phyloP scores from a whole-genome alignment of 2,329 filamentous ascomycete genomes.

The Colletotrichum magnum region DNA sequence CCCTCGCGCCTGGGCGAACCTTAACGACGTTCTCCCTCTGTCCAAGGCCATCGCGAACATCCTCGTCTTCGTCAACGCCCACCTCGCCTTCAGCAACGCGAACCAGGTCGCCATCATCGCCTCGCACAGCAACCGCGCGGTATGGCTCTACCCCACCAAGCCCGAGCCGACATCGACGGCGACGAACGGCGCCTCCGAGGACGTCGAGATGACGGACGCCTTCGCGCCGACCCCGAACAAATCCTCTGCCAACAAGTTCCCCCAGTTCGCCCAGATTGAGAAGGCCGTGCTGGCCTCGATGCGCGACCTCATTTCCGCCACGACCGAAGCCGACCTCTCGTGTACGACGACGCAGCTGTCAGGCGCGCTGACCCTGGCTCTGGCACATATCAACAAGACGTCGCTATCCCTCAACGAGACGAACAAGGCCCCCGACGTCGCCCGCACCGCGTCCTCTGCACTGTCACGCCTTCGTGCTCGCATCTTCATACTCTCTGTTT shows the following conservation, averaged over 20 bases:
- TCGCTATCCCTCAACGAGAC: conserved; percentile 75
- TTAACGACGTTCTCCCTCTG: conserved; percentile 81
- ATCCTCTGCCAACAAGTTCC: conserved; percentile 86
- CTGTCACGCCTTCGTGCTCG: conserved; percentile 77
- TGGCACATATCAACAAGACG: conserved; percentile 91
- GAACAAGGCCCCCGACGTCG: conserved; percentile 57
- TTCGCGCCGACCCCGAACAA: conserved; percentile 51
- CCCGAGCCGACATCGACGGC: conserved; percentile 44
- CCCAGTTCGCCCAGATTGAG: conserved; percentile 91
- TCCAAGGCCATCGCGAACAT: conserved; percentile 88
- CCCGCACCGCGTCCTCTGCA: conserved; percentile 51
- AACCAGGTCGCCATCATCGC: conserved; percentile 95
- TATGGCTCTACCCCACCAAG: conserved; percentile 86
- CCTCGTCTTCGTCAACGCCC: conserved; percentile 96
- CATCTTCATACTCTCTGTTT: conserved; percentile 92
- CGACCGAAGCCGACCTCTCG: conserved; percentile 75
- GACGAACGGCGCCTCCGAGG: conserved; percentile 56
- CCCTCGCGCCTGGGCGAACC: conserved; percentile 90
- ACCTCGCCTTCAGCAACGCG: conserved; percentile 92
- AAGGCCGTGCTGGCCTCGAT: conserved; percentile 83
- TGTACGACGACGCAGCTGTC: conserved; percentile 89
- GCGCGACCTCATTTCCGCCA: conserved; percentile 78
- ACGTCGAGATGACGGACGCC: conserved; percentile 71
- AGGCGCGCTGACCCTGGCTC: conserved; percentile 89
- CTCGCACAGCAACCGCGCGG: conserved; percentile 86